phyloP scores from a whole-genome alignment of 306 rosid genomes.

The Sechiopsis laciniata region DNA sequence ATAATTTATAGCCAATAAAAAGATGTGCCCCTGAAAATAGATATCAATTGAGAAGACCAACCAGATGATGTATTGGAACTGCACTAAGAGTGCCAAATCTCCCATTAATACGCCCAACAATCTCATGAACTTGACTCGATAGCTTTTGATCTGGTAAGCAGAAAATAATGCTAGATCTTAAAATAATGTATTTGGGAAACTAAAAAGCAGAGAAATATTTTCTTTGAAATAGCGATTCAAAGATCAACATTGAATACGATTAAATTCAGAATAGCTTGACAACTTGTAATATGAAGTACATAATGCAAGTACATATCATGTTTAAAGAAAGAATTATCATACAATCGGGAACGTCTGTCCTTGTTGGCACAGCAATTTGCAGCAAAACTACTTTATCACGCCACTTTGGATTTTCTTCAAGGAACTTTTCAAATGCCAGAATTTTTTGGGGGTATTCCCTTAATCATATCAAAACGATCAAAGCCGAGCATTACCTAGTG shows the following conservation, averaged over 20 bases:
- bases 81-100: slow-evolving; percentile 93
- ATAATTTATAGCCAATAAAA: slow-evolving; percentile 11
- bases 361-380: slow-evolving; percentile 93
- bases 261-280: slow-evolving; percentile 10
- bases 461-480: slow-evolving; percentile 96
- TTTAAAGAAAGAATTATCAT: slow-evolving; percentile 22
- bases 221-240: background rate
- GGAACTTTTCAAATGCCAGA: slow-evolving; percentile 90
- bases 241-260: background rate
- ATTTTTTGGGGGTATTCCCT: slow-evolving; percentile 94
- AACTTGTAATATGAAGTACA: too few species aligned
- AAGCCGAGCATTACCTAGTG: slow-evolving; percentile 89
- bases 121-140: slow-evolving; percentile 95
- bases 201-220: background rate
- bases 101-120: slow-evolving; percentile 96
- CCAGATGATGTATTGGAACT: slow-evolving; percentile 95
- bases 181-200: too few species aligned
- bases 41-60: slow-evolving; percentile 36
- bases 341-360: slow-evolving; percentile 90
- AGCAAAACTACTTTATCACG: slow-evolving; percentile 89
- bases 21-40: slow-evolving; percentile 18
- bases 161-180: background rate
- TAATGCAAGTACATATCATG: background rate
- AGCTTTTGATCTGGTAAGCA: slow-evolving; percentile 81
- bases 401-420: slow-evolving; percentile 85